Evolutionary conservation across 805 yeast species (phyloP).

Genomic region (Lipomyces chichibuensis): DNA sequence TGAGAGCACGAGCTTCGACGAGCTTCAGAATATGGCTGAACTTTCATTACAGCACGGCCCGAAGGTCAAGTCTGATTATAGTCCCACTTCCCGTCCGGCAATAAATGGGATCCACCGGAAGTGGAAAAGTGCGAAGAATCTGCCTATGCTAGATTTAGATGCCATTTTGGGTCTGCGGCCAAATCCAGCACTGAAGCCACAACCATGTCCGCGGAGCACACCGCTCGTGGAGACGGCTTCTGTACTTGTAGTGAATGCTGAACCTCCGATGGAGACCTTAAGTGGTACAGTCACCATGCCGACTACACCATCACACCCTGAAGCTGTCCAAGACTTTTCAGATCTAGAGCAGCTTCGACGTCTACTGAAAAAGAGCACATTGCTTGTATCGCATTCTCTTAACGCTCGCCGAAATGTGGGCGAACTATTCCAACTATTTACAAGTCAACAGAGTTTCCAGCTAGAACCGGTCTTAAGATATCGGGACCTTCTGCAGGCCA

Average conservation of each 20-base stretch:
- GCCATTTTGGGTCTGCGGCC: not conserved
- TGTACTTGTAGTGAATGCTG: not conserved
- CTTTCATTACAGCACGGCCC: not conserved
- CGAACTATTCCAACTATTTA: not conserved
- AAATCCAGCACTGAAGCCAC: not conserved
- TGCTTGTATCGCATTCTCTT: not conserved
- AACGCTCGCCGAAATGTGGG: not conserved
- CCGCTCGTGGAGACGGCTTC: not conserved
- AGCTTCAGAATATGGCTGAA: slow-evolving; percentile 19
- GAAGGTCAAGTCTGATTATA: not conserved
- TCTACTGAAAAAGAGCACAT: not conserved
- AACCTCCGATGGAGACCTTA: not conserved
- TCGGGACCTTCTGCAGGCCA: not conserved
- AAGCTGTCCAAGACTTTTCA: not conserved
- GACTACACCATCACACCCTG: not conserved
- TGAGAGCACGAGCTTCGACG: slow-evolving; percentile 11
- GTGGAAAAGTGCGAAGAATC: slow-evolving; percentile 11
- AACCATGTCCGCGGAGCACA: not conserved
- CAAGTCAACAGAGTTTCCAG: not conserved
- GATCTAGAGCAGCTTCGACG: not conserved
- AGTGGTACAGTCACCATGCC: not conserved
- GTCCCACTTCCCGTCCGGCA: not conserved
- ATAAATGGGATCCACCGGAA: not conserved
- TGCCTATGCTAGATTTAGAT: slow-evolving; percentile 12
- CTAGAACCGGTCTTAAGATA: not conserved